Evolutionary conservation across 1,284 basidiomycete species (phyloP).

Genomic region (Ceratobasidium sp.): DNA sequence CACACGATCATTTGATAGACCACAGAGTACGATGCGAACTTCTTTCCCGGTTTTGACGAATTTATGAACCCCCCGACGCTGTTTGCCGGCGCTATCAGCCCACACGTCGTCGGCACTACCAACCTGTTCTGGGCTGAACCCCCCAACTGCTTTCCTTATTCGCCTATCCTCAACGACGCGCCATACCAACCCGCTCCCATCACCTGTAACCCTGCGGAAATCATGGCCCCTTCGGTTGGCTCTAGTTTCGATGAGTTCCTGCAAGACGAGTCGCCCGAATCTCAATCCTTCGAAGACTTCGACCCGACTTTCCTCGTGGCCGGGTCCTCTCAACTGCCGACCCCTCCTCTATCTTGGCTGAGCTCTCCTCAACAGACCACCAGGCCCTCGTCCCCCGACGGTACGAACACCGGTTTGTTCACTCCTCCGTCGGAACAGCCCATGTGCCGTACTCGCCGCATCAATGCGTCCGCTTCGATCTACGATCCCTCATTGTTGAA

Average conservation of each 20-base stretch:
- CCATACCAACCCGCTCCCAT: neutral
- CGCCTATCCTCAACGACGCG: neutral
- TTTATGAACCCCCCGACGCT: neutral
- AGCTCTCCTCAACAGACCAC: neutral
- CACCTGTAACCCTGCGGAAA: conserved; percentile 14
- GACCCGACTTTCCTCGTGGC: neutral
- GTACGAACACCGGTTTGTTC: neutral
- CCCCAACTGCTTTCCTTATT: neutral
- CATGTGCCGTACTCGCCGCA: conserved; percentile 22
- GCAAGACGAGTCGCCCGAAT: neutral
- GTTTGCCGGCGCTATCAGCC: neutral
- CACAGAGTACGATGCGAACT: neutral
- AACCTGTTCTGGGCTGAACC: neutral
- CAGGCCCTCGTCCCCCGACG: neutral
- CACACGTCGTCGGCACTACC: neutral
- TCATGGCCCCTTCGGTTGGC: conserved; percentile 2
- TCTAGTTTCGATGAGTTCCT: neutral
- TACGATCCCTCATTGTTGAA: neutral
- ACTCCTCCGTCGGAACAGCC: conserved; percentile 22
- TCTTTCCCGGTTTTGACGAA: neutral
- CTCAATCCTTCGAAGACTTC: neutral
- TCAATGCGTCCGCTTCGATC: neutral
- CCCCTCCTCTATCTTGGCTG: conserved; percentile 7
- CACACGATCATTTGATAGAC: neutral
- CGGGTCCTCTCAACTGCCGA: neutral